Conservation (phyloP, 371 early-diverging fungal species). For the Mucor piriformis region DNA sequence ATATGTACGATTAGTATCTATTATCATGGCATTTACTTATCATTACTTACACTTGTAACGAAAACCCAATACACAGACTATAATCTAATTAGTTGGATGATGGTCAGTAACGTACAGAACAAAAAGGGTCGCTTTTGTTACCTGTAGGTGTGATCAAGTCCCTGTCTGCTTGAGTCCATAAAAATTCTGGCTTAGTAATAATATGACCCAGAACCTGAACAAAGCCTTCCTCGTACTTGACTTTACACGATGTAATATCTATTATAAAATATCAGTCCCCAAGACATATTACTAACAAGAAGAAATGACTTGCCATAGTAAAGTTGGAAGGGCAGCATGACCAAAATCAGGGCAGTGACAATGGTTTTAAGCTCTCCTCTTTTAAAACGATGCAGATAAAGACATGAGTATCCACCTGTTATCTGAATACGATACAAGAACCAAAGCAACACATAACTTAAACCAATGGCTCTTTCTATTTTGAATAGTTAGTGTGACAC, state of each 20-base stretch:
- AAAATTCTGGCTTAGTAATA: slow-evolving; percentile 38
- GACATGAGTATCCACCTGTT: slow-evolving; percentile 40
- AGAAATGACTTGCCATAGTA: slow-evolving; percentile 52
- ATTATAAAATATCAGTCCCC: no score
- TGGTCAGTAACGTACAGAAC: neutral
- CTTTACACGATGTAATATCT: slow-evolving; percentile 48
- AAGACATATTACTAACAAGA: no score
- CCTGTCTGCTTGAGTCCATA: slow-evolving; percentile 50
- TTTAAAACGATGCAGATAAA: slow-evolving; percentile 29
- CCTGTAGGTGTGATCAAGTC: slow-evolving; percentile 46
- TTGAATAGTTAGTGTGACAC: no score
- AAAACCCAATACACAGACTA: slow-evolving; percentile 41
- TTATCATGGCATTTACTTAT: neutral
- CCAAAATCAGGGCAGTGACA: slow-evolving; percentile 39
- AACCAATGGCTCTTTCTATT: slow-evolving; percentile 44
- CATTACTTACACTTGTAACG: slow-evolving; percentile 51
- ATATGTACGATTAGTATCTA: no score
- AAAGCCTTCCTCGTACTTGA: slow-evolving; percentile 56
- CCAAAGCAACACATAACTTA: slow-evolving; percentile 42
- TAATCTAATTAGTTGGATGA: slow-evolving; percentile 20
- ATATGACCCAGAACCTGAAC: slow-evolving; percentile 29
- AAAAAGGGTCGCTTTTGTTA: neutral
- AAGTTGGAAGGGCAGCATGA: slow-evolving; percentile 54
- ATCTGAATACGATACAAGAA: slow-evolving; percentile 37
- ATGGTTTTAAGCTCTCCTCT: slow-evolving; percentile 54